Evolutionary conservation across 2,329 filamentous ascomycete species (phyloP).

Genomic region (Diaporthe sp.): DNA sequence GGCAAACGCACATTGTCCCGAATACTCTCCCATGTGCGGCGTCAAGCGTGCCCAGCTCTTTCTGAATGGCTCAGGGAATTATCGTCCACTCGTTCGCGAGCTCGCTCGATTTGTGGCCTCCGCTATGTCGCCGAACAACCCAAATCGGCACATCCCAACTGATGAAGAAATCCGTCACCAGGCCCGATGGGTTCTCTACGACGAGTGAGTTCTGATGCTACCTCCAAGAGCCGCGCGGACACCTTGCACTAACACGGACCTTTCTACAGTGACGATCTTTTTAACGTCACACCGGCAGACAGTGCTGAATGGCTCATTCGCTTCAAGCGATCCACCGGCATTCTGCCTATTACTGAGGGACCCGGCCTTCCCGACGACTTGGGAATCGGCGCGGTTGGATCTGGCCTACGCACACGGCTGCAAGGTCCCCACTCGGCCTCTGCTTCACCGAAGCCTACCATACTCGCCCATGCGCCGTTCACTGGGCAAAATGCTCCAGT

Average conservation of each 20-base stretch:
- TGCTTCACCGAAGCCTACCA: constrained; percentile 53
- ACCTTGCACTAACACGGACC: not conserved
- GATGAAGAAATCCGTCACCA: constrained; percentile 76
- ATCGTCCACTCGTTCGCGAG: constrained; percentile 67
- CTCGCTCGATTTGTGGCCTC: constrained; percentile 66
- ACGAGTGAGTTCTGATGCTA: constrained; percentile 62
- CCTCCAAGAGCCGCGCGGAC: not conserved
- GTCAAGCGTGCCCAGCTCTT: constrained; percentile 57
- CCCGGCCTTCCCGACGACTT: constrained; percentile 60
- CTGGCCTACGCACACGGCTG: constrained; percentile 6
- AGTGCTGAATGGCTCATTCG: constrained; percentile 74
- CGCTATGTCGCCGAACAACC: constrained; percentile 72
- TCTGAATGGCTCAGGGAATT: constrained; percentile 73
- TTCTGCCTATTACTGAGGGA: constrained; percentile 62
- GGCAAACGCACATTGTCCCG: not conserved
- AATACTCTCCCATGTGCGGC: not conserved
- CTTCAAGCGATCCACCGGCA: constrained; percentile 72
- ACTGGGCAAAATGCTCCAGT: constrained; percentile 43
- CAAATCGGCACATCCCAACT: constrained; percentile 69
- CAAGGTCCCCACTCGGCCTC: constrained; percentile 62
- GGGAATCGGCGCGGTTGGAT: constrained; percentile 1
- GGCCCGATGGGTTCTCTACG: constrained; percentile 73
- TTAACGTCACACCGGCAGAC: constrained; percentile 75
- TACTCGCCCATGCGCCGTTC: constrained; percentile 50
- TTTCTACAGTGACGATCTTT: constrained; percentile 68